These are phyloP conservation scores for Candida ficus DNA, from an alignment of 805 yeast genomes.

Conservation along the genomic window DNA sequence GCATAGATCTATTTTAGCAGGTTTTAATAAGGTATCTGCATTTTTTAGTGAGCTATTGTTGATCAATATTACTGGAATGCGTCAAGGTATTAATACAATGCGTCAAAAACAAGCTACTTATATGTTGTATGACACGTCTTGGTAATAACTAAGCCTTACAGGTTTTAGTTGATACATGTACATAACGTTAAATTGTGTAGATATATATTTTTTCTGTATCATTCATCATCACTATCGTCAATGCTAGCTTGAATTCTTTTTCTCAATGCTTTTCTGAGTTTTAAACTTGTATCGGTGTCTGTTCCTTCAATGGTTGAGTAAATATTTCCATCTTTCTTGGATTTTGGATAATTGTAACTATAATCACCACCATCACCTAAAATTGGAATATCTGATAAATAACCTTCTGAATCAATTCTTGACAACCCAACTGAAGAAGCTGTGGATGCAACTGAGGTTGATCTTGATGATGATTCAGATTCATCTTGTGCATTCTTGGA, in stretches of 20 bases:
- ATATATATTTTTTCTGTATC: no score
- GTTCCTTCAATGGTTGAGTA: constrained; percentile 1
- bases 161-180: no score
- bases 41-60: no score
- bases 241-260: constrained; percentile 2
- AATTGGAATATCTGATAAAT: constrained; percentile 61
- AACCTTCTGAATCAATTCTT: constrained; percentile 54
- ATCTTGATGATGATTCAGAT: constrained; percentile 9
- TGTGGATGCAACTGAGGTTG: constrained; percentile 29
- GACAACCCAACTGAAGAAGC: constrained; percentile 50
- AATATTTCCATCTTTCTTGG: constrained; percentile 3
- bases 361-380: constrained; percentile 29
- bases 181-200: no score
- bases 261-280: constrained; percentile 13
- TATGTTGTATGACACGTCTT: no score
- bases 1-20: no score
- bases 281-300: constrained; percentile 7
- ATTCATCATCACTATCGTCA: constrained; percentile 1
- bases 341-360: neutral
- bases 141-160: no score
- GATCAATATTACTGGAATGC: no score
- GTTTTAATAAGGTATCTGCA: neutral
- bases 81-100: no score
- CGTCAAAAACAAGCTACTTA: no score
- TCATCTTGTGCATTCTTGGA: neutral